Evolutionary conservation across 1,284 basidiomycete genomes (phyloP), one percentile per base, ranked within the genome.

Genomic region (Ganoderma lucidum): DNA sequence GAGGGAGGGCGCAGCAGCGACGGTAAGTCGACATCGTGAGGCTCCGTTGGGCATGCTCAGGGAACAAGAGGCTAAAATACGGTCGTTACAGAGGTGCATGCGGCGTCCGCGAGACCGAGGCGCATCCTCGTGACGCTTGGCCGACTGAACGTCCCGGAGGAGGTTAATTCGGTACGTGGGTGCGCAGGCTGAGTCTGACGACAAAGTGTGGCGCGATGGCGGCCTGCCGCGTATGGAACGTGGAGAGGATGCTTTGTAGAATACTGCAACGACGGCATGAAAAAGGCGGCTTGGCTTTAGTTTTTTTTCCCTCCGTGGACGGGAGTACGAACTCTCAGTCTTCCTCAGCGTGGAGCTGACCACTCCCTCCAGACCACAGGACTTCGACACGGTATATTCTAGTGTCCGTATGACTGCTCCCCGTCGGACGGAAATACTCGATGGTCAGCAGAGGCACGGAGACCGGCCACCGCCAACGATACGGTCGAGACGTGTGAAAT

Each of bases 121-220:
- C 37, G n/a, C 32, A 37, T 14, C 58, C 67, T 61, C 67, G 63
- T 68, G 67, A 63, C 10, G 19, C 17, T n/a, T 30, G 59, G 23
- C 28, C 37, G 17, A 35, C 30, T 45, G 61, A 58, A n/a, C 15
- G 17, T 19, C 19, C 10, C 17, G 6, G 2, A 32, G 32, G 15
- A 28, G 23, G 23, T 37, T 58, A 58, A 58, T 58, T 58, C 37
- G 56, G 56, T 58, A 37, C 56, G 56, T 58, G 56, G 56, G 56
- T 58, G 56, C 19, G 19, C 30, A 58, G 56, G 4, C 32, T 1
- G 32, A n/a, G 37, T 37, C 10, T 14, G 32, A 37, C 17, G 12
- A 55, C 53, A 17, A 14, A 0, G 15, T 14, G 28, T 55, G 12
- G 28, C 6, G 5, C 30, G 53, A 55, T 32, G 12, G 1, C 28